Evolutionary conservation across 257 asterid genomes (phyloP).

Genomic region (Fraxinus anomala): DNA sequence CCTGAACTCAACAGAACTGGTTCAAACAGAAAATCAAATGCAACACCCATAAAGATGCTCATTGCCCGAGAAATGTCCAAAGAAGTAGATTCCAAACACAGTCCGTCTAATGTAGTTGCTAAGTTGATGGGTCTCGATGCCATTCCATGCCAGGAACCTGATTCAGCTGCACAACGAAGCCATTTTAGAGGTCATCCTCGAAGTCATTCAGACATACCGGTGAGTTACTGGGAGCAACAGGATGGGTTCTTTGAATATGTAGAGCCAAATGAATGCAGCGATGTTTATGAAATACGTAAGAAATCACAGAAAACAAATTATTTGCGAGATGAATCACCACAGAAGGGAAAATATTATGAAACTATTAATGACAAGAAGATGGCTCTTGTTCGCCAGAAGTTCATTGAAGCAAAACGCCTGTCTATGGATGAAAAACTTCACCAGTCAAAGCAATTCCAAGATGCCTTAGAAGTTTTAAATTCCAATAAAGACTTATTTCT

Average conservation of each 20-base stretch:
- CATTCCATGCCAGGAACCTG: slow-evolving; percentile 68
- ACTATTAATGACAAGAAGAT: slow-evolving; percentile 50
- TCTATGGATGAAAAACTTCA: slow-evolving; percentile 80
- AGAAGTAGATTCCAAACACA: slow-evolving; percentile 54
- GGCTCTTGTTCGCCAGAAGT: slow-evolving; percentile 89
- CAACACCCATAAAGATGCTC: slow-evolving; percentile 87
- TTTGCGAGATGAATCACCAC: slow-evolving; percentile 41
- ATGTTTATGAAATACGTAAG: slow-evolving; percentile 67
- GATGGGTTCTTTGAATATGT: slow-evolving; percentile 52
- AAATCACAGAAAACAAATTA: slow-evolving; percentile 44
- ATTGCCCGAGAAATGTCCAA: slow-evolving; percentile 93
- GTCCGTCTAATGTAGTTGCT: slow-evolving; percentile 85
- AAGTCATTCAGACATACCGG: slow-evolving; percentile 61
- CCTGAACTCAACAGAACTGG: slow-evolving; percentile 48
- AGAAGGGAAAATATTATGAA: slow-evolving; percentile 49
- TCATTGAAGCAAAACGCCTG: slow-evolving; percentile 78
- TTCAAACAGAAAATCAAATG: slow-evolving; percentile 53
- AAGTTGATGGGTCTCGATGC: slow-evolving; percentile 97
- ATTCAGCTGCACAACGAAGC: slow-evolving; percentile 47
- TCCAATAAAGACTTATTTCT: slow-evolving; percentile 88
- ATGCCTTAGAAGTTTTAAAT: slow-evolving; percentile 79
- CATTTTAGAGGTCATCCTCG: slow-evolving; percentile 55
- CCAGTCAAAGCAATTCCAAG: slow-evolving; percentile 81
- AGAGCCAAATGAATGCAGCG: slow-evolving; percentile 58
- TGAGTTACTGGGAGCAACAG: slow-evolving; percentile 66